phyloP scores from a whole-genome alignment of 2,329 filamentous ascomycete species.

The Colletotrichum lini region DNA sequence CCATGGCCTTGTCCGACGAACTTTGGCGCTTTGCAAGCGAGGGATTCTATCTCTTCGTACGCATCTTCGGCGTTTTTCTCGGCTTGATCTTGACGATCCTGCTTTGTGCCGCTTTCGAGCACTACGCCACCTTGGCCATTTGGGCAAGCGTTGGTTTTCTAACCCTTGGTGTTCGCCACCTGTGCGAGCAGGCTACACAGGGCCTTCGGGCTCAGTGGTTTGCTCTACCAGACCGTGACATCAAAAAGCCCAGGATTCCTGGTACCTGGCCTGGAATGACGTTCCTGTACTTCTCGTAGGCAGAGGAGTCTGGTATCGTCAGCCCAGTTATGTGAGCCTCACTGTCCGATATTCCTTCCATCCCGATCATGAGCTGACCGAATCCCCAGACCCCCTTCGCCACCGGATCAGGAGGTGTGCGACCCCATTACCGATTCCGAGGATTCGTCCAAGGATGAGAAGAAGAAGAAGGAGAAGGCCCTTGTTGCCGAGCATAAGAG shows the following conservation, averaged over 20 bases:
- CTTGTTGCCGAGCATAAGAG: background rate
- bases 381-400: background rate
- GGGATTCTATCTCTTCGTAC: background rate
- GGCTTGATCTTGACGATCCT: background rate
- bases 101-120: background rate
- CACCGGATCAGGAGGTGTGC: constrained; percentile 22
- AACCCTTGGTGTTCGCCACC: background rate
- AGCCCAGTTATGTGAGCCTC: constrained; percentile 32
- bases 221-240: background rate
- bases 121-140: background rate
- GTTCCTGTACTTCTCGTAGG: constrained; percentile 13
- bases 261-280: constrained; percentile 32
- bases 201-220: background rate
- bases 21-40: too few relatives aligned
- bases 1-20: background rate
- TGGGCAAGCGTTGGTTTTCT: background rate
- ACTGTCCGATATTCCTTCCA: background rate
- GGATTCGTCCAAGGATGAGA: background rate
- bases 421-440: background rate
- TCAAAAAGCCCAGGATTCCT: constrained; percentile 30
- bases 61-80: background rate
- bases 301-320: background rate
- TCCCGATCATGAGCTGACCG: background rate
- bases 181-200: background rate
- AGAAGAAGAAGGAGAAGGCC: background rate